These are phyloP conservation scores for Neurospora africana DNA, from an alignment of 495 filamentous ascomycete species.

Conservation along the genomic window DNA sequence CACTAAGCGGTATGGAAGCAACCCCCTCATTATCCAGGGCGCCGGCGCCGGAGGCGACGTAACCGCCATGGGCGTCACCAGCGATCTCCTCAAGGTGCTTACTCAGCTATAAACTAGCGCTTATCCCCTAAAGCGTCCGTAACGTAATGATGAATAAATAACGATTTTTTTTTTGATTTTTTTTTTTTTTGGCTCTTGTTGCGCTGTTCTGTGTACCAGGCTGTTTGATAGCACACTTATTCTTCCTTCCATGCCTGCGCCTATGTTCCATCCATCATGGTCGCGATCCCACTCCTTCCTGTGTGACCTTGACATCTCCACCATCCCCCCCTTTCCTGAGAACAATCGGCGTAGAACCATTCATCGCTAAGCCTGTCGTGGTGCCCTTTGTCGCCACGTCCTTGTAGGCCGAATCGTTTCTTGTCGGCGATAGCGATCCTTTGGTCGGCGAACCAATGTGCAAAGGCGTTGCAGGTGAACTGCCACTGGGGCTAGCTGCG, in stretches of 20 bases:
- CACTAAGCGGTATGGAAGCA: slow-evolving; percentile 82
- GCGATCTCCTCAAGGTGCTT: slow-evolving; percentile 80
- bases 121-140: neutral
- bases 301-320: neutral
- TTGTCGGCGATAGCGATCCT: neutral
- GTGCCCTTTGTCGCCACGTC: neutral
- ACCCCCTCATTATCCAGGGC: slow-evolving; percentile 87
- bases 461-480: neutral
- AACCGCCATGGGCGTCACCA: slow-evolving; percentile 90
- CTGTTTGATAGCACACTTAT: neutral
- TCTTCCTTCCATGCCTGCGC: neutral
- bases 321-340: neutral
- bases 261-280: neutral
- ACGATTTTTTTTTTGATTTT: neutral
- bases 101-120: slow-evolving; percentile 25
- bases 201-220: neutral
- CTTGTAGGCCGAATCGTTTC: neutral
- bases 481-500: neutral
- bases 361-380: neutral
- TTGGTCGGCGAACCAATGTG: neutral
- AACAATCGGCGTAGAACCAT: neutral
- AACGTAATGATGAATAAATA: neutral
- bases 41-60: slow-evolving; percentile 91
- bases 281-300: neutral
- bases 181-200: neutral